Evolutionary conservation across 2,329 filamentous ascomycete species (phyloP).

Genomic region (Aspergillus ochraceus): DNA sequence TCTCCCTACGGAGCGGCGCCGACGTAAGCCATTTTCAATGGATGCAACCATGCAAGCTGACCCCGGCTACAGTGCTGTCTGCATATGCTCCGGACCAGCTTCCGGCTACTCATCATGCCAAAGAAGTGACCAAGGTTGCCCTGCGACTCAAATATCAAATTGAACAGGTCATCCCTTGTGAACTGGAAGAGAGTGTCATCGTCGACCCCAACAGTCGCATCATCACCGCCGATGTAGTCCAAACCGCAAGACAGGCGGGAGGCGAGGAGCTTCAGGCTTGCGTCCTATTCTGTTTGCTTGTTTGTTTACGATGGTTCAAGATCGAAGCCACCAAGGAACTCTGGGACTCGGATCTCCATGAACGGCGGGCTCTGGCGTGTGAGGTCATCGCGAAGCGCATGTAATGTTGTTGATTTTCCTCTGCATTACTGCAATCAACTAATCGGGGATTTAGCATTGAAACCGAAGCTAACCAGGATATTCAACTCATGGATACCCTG

Average conservation of each 20-base stretch:
- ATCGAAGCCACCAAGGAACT: constrained; percentile 77
- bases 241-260: constrained; percentile 79
- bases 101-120: constrained; percentile 68
- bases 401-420: constrained; percentile 25
- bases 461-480: constrained; percentile 72
- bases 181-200: constrained; percentile 74
- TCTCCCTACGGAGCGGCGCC: constrained; percentile 39
- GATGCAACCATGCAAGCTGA: constrained; percentile 13
- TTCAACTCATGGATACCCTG: constrained; percentile 76
- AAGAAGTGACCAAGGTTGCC: constrained; percentile 84
- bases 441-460: constrained; percentile 65
- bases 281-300: constrained; percentile 79
- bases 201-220: constrained; percentile 80
- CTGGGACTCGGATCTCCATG: constrained; percentile 87
- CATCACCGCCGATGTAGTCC: constrained; percentile 76
- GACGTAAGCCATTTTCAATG: constrained; percentile 37
- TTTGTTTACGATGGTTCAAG: constrained; percentile 74
- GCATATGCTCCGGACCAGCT: constrained; percentile 38
- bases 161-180: constrained; percentile 85
- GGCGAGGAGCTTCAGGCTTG: constrained; percentile 72
- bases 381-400: constrained; percentile 86
- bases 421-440: background rate
- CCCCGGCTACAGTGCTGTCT: constrained; percentile 41
- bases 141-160: constrained; percentile 88
- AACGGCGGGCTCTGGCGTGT: constrained; percentile 76